These are phyloP conservation scores for Basidiobolus meristosporus DNA, from an alignment of 371 early-diverging fungal genomes.

Conservation along the genomic window DNA sequence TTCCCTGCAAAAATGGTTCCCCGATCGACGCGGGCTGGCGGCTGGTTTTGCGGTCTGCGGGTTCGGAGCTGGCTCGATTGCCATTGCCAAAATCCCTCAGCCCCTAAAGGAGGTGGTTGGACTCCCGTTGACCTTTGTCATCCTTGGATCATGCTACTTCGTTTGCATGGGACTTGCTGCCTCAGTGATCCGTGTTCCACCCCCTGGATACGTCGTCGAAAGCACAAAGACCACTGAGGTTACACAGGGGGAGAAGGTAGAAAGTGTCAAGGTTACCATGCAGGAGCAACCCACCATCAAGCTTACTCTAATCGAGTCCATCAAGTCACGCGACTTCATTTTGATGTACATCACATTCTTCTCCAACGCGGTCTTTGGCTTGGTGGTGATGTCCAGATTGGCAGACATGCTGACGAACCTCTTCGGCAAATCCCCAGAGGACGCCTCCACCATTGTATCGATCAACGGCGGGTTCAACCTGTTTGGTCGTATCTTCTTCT, in stretches of 20 bases:
- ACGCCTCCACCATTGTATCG: constrained; percentile 28
- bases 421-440: constrained; percentile 21
- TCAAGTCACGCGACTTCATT: constrained; percentile 23
- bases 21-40: constrained; percentile 26
- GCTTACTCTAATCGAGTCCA: constrained; percentile 21
- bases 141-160: constrained; percentile 18
- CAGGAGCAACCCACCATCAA: constrained; percentile 12
- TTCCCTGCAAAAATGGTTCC: constrained; percentile 34
- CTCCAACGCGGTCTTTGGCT: constrained; percentile 24
- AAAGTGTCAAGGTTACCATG: constrained; percentile 4
- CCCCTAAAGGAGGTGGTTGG: constrained; percentile 21
- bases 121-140: constrained; percentile 27
- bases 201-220: constrained; percentile 33
- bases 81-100: constrained; percentile 31
- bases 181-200: constrained; percentile 33
- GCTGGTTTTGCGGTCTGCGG: constrained; percentile 41
- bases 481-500: constrained; percentile 29
- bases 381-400: constrained; percentile 35
- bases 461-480: constrained; percentile 40
- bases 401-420: constrained; percentile 28
- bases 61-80: constrained; percentile 45
- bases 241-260: background rate
- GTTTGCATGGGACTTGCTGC: constrained; percentile 17
- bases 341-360: constrained; percentile 35
- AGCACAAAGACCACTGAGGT: constrained; percentile 20